phyloP scores from a whole-genome alignment of 352 stramenopile genomes.

The Nothophytophthora sp. region DNA sequence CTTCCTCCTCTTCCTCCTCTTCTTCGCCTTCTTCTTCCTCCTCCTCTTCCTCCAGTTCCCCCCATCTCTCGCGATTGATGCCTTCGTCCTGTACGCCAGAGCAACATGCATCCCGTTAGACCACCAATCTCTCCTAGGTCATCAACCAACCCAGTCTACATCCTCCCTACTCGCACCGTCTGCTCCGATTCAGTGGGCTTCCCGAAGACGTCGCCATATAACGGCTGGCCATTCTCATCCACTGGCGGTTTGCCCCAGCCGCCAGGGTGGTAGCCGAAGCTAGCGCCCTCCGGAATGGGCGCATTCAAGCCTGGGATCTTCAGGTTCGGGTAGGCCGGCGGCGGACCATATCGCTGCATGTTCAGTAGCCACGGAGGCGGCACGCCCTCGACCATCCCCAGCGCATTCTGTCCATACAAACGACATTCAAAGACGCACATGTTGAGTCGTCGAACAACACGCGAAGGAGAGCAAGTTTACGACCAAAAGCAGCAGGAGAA shows the following conservation, averaged over 20 bases:
- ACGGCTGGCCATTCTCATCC: conserved; percentile 93
- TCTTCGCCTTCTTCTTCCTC: conserved; percentile 43
- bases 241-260: conserved; percentile 98
- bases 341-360: conserved; percentile 98
- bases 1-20: conserved; percentile 55
- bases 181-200: conserved; percentile 38
- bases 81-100: conserved; percentile 29
- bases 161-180: conserved; percentile 6
- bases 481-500: neutral
- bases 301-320: conserved; percentile 98
- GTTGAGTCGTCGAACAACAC: conserved; percentile 1
- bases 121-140: neutral
- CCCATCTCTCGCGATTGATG: conserved; percentile 71
- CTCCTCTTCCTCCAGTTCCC: conserved; percentile 63
- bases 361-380: conserved; percentile 98
- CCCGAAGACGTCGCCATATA: conserved; percentile 98
- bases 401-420: conserved; percentile 55
- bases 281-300: conserved; percentile 92
- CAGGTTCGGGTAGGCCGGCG: conserved; percentile 96
- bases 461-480: conserved; percentile 1
- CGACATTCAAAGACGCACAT: neutral
- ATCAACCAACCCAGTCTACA: neutral
- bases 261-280: conserved; percentile 96
- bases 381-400: conserved; percentile 93
- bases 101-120: neutral